phyloP scores from a whole-genome alignment of 1,284 basidiomycete species.

The Peniophora sp. region DNA sequence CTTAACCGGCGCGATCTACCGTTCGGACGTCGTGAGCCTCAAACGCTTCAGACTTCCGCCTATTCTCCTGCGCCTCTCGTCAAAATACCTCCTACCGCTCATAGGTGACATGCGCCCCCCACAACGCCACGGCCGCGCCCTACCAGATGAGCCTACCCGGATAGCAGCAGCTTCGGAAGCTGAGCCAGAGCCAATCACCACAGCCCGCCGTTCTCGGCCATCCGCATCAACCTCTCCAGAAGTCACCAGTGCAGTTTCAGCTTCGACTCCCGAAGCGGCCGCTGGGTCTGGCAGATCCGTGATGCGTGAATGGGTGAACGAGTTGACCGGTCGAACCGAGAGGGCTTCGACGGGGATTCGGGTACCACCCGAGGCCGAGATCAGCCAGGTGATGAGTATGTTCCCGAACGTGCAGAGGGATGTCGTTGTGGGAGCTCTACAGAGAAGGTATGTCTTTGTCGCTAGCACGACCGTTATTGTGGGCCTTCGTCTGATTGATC shows the following conservation, averaged over 20 bases:
- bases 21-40: constrained; percentile 69
- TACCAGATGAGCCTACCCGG: constrained; percentile 39
- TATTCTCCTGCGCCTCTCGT: constrained; percentile 40
- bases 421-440: constrained; percentile 70
- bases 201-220: constrained; percentile 30
- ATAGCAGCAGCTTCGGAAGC: constrained; percentile 13
- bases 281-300: constrained; percentile 32
- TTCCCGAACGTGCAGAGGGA: constrained; percentile 76
- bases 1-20: constrained; percentile 67
- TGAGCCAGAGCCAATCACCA: constrained; percentile 52
- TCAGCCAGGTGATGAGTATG: constrained; percentile 67
- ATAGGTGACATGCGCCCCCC: constrained; percentile 52
- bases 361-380: constrained; percentile 69
- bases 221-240: constrained; percentile 5
- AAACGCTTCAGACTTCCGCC: constrained; percentile 69
- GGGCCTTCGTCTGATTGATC: constrained; percentile 1
- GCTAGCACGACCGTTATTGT: not conserved
- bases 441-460: constrained; percentile 57
- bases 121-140: constrained; percentile 44
- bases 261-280: constrained; percentile 7
- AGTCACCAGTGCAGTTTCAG: constrained; percentile 5
- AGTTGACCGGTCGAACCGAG: constrained; percentile 60
- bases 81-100: constrained; percentile 50
- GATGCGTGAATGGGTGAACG: constrained; percentile 77
- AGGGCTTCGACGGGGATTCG: constrained; percentile 43